Conservation (phyloP, 148 eudicot species). For the Silene conica region DNA sequence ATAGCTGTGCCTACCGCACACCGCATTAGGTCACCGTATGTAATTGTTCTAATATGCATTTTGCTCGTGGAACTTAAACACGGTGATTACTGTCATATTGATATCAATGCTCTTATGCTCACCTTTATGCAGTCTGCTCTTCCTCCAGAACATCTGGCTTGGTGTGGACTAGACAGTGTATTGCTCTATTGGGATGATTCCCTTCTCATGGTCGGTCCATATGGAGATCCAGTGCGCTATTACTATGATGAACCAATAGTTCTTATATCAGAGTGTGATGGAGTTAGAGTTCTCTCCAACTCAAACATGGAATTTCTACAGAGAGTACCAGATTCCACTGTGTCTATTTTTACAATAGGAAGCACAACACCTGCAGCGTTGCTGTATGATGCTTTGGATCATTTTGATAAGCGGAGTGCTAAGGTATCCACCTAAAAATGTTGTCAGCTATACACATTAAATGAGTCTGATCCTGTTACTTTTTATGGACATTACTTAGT, state of each 20-base stretch:
- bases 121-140: conserved; percentile 65
- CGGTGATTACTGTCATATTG: neutral
- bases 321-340: conserved; percentile 95
- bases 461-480: conserved; percentile 4
- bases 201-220: conserved; percentile 96
- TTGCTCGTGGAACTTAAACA: neutral
- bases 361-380: conserved; percentile 97
- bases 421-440: conserved; percentile 45
- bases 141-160: conserved; percentile 92
- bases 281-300: conserved; percentile 89
- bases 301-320: conserved; percentile 87
- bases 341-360: conserved; percentile 88
- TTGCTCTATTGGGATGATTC: conserved; percentile 91
- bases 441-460: neutral
- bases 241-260: conserved; percentile 79
- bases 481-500: conserved; percentile 1
- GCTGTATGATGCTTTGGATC: conserved; percentile 94
- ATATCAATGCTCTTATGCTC: neutral
- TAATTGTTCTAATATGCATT: conserved; percentile 5
- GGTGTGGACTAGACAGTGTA: conserved; percentile 99
- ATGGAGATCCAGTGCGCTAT: conserved; percentile 85
- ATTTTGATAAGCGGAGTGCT: conserved; percentile 92
- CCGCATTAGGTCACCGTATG: neutral
- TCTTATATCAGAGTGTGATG: conserved; percentile 91
- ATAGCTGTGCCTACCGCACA: neutral